A percentile compares a stretch with the other conserved stretches of the same genome.
Conservation (phyloP, 2,329 filamentous ascomycete species). For the Delphinella strobiligena region DNA sequence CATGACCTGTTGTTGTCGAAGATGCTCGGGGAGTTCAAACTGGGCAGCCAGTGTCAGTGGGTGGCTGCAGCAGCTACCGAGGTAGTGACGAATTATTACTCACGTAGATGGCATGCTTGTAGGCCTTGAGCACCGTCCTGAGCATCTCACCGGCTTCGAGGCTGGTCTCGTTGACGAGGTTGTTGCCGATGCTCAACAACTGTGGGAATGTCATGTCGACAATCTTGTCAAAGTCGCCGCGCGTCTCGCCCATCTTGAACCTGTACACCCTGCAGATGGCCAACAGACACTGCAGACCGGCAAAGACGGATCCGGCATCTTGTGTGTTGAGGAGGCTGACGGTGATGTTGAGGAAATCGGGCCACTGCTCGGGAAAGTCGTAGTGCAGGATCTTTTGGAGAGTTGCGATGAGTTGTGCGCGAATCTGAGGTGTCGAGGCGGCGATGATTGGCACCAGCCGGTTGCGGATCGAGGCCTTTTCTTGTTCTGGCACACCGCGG, state of each 20-base stretch:
- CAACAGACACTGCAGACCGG: conserved; percentile 84
- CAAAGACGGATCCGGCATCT: conserved; percentile 76
- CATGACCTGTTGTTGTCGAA: conserved; percentile 71
- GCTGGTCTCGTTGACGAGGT: conserved; percentile 80
- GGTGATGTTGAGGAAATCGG: conserved; percentile 85
- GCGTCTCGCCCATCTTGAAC: conserved; percentile 76
- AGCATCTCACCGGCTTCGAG: conserved; percentile 95
- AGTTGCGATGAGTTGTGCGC: conserved; percentile 85
- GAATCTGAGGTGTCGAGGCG: conserved; percentile 60
- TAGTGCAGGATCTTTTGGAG: conserved; percentile 92
- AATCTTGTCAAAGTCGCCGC: conserved; percentile 86
- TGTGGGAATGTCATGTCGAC: conserved; percentile 84
- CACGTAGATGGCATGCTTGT: conserved; percentile 97
- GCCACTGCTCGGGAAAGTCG: conserved; percentile 93
- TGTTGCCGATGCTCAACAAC: conserved; percentile 74
- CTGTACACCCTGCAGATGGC: conserved; percentile 92
- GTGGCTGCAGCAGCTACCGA: neutral
- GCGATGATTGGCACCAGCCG: conserved; percentile 83
- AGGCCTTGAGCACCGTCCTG: conserved; percentile 86
- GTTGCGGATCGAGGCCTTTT: conserved; percentile 77
- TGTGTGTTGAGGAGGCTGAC: conserved; percentile 78
- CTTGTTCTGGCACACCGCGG: conserved; percentile 70
- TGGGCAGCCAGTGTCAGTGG: conserved; percentile 39
- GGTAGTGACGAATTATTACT: conserved; percentile 21
- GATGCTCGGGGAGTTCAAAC: conserved; percentile 65